Percentiles rank a stretch among this genome's conserved stretches.
phyloP scores from a whole-genome alignment of 1,284 basidiomycete species.

The Rhodotorula sp. region DNA sequence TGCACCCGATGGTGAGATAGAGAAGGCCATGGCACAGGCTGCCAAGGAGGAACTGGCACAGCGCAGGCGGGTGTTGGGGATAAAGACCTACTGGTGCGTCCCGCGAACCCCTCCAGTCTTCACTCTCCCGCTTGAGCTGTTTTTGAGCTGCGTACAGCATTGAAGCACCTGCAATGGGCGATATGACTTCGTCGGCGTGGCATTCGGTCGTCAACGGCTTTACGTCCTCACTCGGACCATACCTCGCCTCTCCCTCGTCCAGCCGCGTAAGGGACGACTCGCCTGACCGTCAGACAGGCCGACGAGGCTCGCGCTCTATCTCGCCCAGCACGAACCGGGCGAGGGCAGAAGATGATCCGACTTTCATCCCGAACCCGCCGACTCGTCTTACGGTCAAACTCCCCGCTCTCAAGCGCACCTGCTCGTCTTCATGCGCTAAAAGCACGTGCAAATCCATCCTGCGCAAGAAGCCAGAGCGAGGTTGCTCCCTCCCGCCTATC shows the following conservation, averaged over 20 bases:
- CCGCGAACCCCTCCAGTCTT: neutral
- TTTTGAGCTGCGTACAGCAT: slow-evolving; percentile 1
- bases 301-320: neutral
- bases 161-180: slow-evolving; percentile 16
- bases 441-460: neutral
- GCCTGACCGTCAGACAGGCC: slow-evolving; percentile 11
- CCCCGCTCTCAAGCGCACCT: slow-evolving; percentile 16
- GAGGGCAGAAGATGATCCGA: slow-evolving; percentile 7
- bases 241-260: slow-evolving; percentile 4
- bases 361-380: slow-evolving; percentile 9
- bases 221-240: slow-evolving; percentile 20
- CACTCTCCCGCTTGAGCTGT: no score
- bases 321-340: neutral
- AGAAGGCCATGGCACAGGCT: slow-evolving; percentile 9
- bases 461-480: neutral
- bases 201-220: slow-evolving; percentile 14
- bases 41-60: slow-evolving; percentile 1
- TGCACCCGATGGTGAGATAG: slow-evolving; percentile 20
- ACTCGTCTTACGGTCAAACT: slow-evolving; percentile 19
- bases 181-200: slow-evolving; percentile 20
- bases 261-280: slow-evolving; percentile 5
- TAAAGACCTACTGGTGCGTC: slow-evolving; percentile 26
- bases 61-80: slow-evolving; percentile 1
- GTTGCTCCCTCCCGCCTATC: neutral
- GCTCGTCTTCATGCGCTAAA: neutral